These are phyloP conservation scores for Cytospora piceicola DNA, from an alignment of 2,329 filamentous ascomycete species.

Conservation along the genomic window DNA sequence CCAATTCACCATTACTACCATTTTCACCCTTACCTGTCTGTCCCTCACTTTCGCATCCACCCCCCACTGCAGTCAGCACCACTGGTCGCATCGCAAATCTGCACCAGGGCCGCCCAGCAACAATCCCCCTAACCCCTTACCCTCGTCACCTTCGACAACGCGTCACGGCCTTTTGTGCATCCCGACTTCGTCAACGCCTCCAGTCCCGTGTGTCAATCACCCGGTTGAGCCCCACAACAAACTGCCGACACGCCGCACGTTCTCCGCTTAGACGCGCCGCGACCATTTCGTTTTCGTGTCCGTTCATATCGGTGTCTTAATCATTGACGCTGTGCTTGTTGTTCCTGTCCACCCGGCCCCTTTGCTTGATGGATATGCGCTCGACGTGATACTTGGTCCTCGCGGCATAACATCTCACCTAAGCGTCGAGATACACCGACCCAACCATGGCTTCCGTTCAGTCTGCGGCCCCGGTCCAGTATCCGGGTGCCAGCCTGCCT, in stretches of 20 bases:
- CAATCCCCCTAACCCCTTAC: slow-evolving; percentile 16
- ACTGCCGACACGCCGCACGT: slow-evolving; percentile 19
- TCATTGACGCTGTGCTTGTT: slow-evolving; percentile 12
- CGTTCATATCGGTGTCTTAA: slow-evolving; percentile 14
- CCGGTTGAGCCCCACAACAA: slow-evolving; percentile 12
- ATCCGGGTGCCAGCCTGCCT: slow-evolving; percentile 63
- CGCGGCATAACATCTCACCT: slow-evolving; percentile 33
- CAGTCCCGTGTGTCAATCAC: slow-evolving; percentile 6
- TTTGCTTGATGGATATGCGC: slow-evolving; percentile 44
- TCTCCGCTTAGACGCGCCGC: slow-evolving; percentile 27
- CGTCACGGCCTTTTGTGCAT: slow-evolving; percentile 14
- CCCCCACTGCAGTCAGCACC: slow-evolving; percentile 26
- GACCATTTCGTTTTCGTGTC: slow-evolving; percentile 17
- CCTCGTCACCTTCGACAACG: not conserved
- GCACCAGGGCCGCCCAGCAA: slow-evolving; percentile 7
- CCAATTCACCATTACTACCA: slow-evolving; percentile 22
- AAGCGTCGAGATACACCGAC: slow-evolving; percentile 30
- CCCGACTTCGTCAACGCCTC: slow-evolving; percentile 8
- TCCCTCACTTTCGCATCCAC: slow-evolving; percentile 19
- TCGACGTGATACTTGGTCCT: slow-evolving; percentile 36
- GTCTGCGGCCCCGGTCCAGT: slow-evolving; percentile 65
- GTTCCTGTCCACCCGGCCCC: slow-evolving; percentile 14
- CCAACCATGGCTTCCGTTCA: slow-evolving; percentile 80
- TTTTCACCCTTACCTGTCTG: slow-evolving; percentile 16
- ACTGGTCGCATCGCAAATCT: slow-evolving; percentile 25